Evolutionary conservation across 2,329 filamentous ascomycete genomes (phyloP).

Genomic region (Talaromyces rugulosus): DNA sequence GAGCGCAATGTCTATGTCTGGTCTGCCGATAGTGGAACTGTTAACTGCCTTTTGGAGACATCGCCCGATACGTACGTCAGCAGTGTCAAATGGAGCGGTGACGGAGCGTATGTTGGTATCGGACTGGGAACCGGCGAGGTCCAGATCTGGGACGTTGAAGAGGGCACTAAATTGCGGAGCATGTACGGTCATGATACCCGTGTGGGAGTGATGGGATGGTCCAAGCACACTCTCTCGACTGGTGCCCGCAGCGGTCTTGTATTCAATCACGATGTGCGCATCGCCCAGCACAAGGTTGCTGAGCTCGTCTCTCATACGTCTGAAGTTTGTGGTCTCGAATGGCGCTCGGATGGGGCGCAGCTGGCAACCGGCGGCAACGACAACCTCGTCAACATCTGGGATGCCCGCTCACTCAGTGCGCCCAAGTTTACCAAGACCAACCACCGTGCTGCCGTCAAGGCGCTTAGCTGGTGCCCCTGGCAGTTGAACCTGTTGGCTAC

Average conservation of each 20-base stretch:
- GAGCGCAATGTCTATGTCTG: conserved; percentile 98
- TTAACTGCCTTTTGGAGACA: conserved; percentile 84
- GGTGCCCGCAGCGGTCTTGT: conserved; percentile 92
- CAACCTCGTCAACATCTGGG: conserved; percentile 99
- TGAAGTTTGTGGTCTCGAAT: conserved; percentile 96
- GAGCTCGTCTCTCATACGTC: conserved; percentile 96
- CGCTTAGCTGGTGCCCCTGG: conserved; percentile 98
- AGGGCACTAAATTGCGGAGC: conserved; percentile 90
- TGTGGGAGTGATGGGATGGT: conserved; percentile 98
- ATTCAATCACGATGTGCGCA: conserved; percentile 97
- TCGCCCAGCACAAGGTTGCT: conserved; percentile 96
- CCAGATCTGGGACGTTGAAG: conserved; percentile 98
- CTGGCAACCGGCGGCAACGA: conserved; percentile 97
- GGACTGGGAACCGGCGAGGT: conserved; percentile 94
- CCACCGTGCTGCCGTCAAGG: conserved; percentile 98
- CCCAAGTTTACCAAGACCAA: conserved; percentile 99
- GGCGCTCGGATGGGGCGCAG: conserved; percentile 93
- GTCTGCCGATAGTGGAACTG: conserved; percentile 90
- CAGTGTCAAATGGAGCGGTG: conserved; percentile 97
- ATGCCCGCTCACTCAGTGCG: conserved; percentile 84
- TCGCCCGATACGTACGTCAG: conserved; percentile 90
- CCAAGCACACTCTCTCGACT: conserved; percentile 94
- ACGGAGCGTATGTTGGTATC: conserved; percentile 93
- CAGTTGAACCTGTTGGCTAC: conserved; percentile 95
- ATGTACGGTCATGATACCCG: conserved; percentile 98